Conservation (phyloP, 768 basidiomycete genomes). For the Ramaria rubella region DNA sequence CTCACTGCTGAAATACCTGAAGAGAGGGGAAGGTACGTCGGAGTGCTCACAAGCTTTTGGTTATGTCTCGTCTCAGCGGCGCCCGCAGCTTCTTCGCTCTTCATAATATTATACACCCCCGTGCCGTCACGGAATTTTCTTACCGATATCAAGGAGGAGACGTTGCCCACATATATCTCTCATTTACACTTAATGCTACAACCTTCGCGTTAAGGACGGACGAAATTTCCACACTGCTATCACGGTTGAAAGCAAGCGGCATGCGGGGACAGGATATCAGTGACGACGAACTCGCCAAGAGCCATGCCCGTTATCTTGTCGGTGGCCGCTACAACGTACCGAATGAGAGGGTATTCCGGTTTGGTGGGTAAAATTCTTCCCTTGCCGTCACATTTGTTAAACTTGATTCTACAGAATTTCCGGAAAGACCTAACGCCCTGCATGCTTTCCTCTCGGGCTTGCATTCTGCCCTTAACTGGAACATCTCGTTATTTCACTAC, state of each 20-base stretch:
- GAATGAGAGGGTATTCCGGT: constrained; percentile 86
- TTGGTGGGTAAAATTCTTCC: constrained; percentile 46
- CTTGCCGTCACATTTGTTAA: not conserved
- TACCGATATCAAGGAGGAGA: constrained; percentile 76
- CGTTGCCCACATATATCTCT: constrained; percentile 81
- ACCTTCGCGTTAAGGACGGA: constrained; percentile 33
- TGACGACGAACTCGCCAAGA: constrained; percentile 93
- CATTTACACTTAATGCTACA: constrained; percentile 73
- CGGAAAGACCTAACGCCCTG: constrained; percentile 88
- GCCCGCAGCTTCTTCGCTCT: constrained; percentile 71
- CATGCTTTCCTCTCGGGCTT: constrained; percentile 84
- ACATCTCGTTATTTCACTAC: constrained; percentile 96
- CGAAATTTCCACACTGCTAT: constrained; percentile 62
- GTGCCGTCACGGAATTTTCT: constrained; percentile 91
- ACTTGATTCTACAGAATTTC: constrained; percentile 64
- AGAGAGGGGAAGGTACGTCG: constrained; percentile 75
- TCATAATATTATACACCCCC: constrained; percentile 82
- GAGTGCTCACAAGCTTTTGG: not conserved
- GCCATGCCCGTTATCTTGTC: constrained; percentile 90
- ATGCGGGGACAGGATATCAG: constrained; percentile 89
- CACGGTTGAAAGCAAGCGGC: constrained; percentile 51
- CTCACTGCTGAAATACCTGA: constrained; percentile 95
- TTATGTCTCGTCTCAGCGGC: constrained; percentile 3
- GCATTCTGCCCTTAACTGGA: constrained; percentile 67
- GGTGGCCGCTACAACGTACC: constrained; percentile 75